phyloP scores from a whole-genome alignment of 208 protist genomes.

The Plasmodiophora brassicae region DNA sequence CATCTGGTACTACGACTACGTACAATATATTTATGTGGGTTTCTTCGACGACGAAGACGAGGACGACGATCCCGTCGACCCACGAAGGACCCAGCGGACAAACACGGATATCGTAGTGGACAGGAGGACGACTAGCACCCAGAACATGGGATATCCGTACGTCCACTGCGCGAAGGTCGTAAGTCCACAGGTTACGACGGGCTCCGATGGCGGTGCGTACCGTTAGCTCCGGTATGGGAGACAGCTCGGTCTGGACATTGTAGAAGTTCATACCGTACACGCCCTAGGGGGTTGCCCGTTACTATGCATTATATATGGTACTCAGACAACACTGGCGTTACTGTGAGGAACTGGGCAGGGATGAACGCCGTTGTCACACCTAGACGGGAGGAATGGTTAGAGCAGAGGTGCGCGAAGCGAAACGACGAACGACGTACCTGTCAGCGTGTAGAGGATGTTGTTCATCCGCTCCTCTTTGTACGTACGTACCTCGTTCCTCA shows the following conservation, averaged over 20 bases:
- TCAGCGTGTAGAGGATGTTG: not conserved
- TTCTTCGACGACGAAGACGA: no score
- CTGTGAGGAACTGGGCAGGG: conserved; percentile 8
- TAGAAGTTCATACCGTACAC: conserved; percentile 29
- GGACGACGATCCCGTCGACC: no score
- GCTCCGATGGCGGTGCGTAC: not conserved
- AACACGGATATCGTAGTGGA: no score
- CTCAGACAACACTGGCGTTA: not conserved
- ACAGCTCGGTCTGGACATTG: not conserved
- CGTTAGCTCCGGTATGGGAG: not conserved
- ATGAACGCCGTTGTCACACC: conserved; percentile 12
- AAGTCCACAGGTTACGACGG: not conserved
- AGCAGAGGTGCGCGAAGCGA: no score
- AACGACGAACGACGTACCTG: no score
- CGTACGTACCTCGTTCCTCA: conserved; percentile 18
- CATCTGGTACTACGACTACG: no score
- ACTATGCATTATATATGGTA: no score
- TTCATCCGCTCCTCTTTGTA: not conserved
- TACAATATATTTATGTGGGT: no score
- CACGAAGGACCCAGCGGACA: no score
- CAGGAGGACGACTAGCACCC: not conserved
- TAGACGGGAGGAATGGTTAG: no score
- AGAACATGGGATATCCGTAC: not conserved
- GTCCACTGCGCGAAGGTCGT: not conserved
- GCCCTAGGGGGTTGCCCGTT: not conserved